Conservation (phyloP, 305 asterid genomes). For the Ajuga reptans region DNA sequence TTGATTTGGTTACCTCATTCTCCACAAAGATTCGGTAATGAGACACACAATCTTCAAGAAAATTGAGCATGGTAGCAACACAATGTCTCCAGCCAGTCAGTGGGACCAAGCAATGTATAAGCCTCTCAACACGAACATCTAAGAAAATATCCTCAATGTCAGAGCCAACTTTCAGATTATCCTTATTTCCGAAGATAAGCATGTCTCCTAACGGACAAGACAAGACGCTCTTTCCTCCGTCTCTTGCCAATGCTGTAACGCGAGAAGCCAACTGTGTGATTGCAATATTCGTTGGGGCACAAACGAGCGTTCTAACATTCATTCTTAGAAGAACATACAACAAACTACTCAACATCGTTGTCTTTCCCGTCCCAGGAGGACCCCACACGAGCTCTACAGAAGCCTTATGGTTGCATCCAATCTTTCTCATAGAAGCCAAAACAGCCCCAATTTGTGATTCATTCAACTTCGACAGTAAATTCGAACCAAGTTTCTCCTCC, state of each 20-base stretch:
- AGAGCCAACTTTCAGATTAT: slow-evolving; percentile 38
- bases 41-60: slow-evolving; percentile 39
- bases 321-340: slow-evolving; percentile 34
- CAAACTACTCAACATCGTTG: slow-evolving; percentile 41
- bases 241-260: slow-evolving; percentile 32
- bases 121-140: slow-evolving; percentile 48
- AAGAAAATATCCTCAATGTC: slow-evolving; percentile 49
- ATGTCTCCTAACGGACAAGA: slow-evolving; percentile 47
- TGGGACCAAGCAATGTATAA: slow-evolving; percentile 33
- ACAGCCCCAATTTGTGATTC: slow-evolving; percentile 54
- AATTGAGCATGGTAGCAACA: slow-evolving; percentile 33
- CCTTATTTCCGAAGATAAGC: slow-evolving; percentile 50
- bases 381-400: slow-evolving; percentile 61
- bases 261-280: slow-evolving; percentile 49
- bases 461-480: slow-evolving; percentile 27
- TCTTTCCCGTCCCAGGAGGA: slow-evolving; percentile 80
- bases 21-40: slow-evolving; percentile 31
- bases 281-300: slow-evolving; percentile 65
- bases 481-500: slow-evolving; percentile 18
- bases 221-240: slow-evolving; percentile 6
- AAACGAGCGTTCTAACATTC: slow-evolving; percentile 41
- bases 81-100: slow-evolving; percentile 46
- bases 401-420: slow-evolving; percentile 38
- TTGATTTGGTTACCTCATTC: slow-evolving; percentile 25
- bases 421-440: slow-evolving; percentile 21